Evolutionary conservation across 352 stramenopile genomes (phyloP).

Genomic region (Phytophthora hybrid): DNA sequence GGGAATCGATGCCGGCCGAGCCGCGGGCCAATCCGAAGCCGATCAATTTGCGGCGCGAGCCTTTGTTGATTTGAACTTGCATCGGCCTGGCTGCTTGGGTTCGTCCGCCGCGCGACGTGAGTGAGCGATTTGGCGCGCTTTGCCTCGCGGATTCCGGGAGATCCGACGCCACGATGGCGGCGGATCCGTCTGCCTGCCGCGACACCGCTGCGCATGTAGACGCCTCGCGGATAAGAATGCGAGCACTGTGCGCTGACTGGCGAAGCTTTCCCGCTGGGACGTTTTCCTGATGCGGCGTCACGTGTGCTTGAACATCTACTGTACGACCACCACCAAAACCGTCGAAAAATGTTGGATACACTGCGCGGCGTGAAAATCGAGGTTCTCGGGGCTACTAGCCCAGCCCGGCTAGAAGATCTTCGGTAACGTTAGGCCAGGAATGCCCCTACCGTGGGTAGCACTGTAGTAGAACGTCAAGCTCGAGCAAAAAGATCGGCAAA

Average conservation of each 20-base stretch:
- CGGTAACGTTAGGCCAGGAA: no score
- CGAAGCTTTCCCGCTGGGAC: not conserved
- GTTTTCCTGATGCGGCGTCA: not conserved
- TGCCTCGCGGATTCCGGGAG: slow-evolving; percentile 26
- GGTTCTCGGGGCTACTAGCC: no score
- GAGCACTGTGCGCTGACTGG: no score
- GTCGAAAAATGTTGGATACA: no score
- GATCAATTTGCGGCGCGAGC: slow-evolving; percentile 1
- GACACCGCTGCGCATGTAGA: not conserved
- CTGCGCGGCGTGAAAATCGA: no score
- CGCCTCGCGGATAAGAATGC: not conserved
- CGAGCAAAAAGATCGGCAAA: no score
- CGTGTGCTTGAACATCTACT: slow-evolving; percentile 23
- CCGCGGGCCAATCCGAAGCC: not conserved
- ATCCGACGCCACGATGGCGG: slow-evolving; percentile 21
- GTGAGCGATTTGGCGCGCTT: slow-evolving; percentile 18
- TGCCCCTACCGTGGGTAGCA: no score
- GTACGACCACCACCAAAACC: not conserved
- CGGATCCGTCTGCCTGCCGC: not conserved
- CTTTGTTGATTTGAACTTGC: slow-evolving; percentile 27
- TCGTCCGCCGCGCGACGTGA: slow-evolving; percentile 10
- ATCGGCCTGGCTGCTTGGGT: slow-evolving; percentile 14
- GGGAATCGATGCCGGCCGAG: slow-evolving; percentile 3
- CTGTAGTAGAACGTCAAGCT: no score
- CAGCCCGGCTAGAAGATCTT: no score